Evolutionary conservation across 1,284 basidiomycete genomes (phyloP), one percentile per base, ranked within the genome.

Genomic region (Cutaneotrichosporon mucoides): DNA sequence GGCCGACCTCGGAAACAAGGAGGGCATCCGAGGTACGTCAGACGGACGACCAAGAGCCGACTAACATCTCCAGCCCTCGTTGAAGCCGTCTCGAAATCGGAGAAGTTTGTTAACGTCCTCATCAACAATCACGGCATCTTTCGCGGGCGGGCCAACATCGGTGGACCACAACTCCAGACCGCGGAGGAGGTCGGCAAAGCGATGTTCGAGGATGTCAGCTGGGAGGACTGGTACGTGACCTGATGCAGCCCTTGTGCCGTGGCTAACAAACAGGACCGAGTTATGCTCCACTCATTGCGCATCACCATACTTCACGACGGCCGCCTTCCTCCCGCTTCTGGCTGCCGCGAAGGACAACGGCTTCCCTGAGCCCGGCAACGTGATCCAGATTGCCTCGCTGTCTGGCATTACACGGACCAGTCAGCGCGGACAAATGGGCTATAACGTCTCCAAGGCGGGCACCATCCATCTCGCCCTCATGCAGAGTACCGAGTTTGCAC

Each of bases 261-360:
- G n/a, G n/a, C n/a, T n/a, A n/a, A n/a, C n/a, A n/a, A n/a, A n/a
- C n/a, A n/a, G n/a, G n/a, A n/a, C n/a, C n/a, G n/a, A n/a, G n/a
- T n/a, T n/a, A n/a, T n/a, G n/a, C 38, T 65, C 11, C 60, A 72
- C 37, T 69, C 66, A 6, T 43, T 15, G 6, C 13, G 4, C n/a
- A 43, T 44, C 24, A 53, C 42, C 51, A 12, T 53, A n/a, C 62
- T 78, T 76, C 65, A 72, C 69, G 12, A 64, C 75, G 2, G 75
- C 72, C 50, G 76, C 73, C 12, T 73, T 76, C 70, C 64, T 78
- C 11, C 75, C 75, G 8, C 66, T 76, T 11, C 68, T 78, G 5
- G 63, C 66, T 4, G 71, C 70, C 38, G 40, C 40, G 4, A 6
- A 10, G 6, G 9, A 41, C 10, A 10, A 5, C 9, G 5, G 40